phyloP scores from a whole-genome alignment of 306 rosid species.

The Gastrolobium villosum region DNA sequence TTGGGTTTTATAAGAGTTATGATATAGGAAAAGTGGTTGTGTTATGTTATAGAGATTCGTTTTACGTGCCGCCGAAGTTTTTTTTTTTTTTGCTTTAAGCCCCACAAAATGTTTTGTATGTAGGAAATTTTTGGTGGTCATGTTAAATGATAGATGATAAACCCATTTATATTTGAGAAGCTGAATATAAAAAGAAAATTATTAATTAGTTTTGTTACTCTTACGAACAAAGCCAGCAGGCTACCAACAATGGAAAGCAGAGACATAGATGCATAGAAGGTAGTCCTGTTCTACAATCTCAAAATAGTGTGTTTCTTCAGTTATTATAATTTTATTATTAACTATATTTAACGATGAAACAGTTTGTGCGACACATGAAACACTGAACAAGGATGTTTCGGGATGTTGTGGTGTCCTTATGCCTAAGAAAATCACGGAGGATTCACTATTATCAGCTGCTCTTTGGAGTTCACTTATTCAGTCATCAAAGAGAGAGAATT shows the following conservation, averaged over 20 bases:
- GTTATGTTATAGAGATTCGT: too few species aligned
- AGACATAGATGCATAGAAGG: conserved; percentile 51
- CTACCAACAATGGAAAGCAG: conserved; percentile 49
- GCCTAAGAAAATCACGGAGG: conserved; percentile 64
- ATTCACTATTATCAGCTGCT: conserved; percentile 65
- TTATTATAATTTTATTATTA: too few species aligned
- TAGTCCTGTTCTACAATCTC: conserved; percentile 23
- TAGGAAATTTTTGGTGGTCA: too few species aligned
- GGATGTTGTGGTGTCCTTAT: conserved; percentile 43
- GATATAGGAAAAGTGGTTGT: too few species aligned
- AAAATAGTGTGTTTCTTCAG: conserved; percentile 12
- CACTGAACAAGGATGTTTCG: conserved; percentile 45
- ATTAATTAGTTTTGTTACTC: conserved; percentile 51
- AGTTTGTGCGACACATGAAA: conserved; percentile 45
- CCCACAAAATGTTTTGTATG: too few species aligned
- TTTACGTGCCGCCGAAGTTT: too few species aligned
- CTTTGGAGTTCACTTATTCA: conserved; percentile 62
- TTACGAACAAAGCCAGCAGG: conserved; percentile 71
- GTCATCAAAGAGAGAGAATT: conserved; percentile 49
- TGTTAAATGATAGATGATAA: too few species aligned
- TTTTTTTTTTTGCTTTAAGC: too few species aligned
- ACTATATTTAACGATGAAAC: not conserved
- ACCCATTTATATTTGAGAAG: too few species aligned
- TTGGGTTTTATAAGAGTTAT: too few species aligned
- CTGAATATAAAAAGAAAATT: not conserved